Conservation (phyloP, 148 eudicot species). For the Heliamphora exappendiculata region DNA sequence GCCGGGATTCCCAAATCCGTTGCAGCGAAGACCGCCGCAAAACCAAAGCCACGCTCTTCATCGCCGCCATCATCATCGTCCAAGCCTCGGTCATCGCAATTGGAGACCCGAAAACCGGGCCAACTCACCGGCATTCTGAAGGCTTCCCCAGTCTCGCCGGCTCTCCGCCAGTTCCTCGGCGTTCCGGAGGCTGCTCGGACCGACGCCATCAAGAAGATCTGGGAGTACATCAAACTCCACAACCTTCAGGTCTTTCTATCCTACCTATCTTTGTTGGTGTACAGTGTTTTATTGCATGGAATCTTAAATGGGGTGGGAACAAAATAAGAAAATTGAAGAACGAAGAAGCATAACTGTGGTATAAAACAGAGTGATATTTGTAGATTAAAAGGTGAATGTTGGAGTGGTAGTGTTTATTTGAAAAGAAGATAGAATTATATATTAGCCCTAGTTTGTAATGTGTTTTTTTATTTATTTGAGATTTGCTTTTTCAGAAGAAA, state of each 20-base stretch:
- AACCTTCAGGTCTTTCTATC: constrained; percentile 30
- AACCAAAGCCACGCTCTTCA: neutral
- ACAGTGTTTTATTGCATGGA: neutral
- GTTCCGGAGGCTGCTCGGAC: constrained; percentile 23
- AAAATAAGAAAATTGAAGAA: neutral
- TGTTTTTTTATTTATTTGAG: too few relatives aligned
- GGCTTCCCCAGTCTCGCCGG: constrained; percentile 17
- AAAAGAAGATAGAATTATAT: too few relatives aligned
- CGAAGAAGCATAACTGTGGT: neutral
- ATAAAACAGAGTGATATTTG: neutral
- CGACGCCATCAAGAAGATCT: constrained; percentile 33
- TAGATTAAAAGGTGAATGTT: too few relatives aligned
- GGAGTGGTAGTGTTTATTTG: too few relatives aligned
- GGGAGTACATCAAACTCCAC: constrained; percentile 36
- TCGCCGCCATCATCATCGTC: neutral
- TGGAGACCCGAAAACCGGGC: neutral
- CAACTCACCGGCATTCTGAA: constrained; percentile 11
- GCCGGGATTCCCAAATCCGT: constrained; percentile 13
- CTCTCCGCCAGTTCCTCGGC: constrained; percentile 26
- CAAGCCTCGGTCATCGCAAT: neutral
- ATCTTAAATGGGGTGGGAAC: neutral
- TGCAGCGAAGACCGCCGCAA: constrained; percentile 4
- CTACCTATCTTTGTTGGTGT: neutral
- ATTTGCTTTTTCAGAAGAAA: too few relatives aligned
- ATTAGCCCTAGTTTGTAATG: too few relatives aligned